These are phyloP conservation scores for Sporothrix pallida DNA, from an alignment of 2,329 filamentous ascomycete species.

Conservation along the genomic window DNA sequence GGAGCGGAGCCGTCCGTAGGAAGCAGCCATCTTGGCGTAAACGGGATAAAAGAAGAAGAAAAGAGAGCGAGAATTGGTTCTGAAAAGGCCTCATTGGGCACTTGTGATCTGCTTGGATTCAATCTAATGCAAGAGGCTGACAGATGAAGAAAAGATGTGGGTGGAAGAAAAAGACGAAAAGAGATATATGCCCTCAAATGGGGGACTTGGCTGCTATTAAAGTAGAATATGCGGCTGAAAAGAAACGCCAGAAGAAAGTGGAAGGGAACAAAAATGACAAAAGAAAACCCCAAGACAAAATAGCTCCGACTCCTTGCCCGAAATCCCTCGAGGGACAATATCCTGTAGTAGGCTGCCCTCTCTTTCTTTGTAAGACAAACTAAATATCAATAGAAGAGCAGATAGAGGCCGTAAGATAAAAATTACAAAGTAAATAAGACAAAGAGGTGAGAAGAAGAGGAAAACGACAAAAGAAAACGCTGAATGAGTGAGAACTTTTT, in stretches of 20 bases:
- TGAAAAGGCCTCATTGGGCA: not conserved
- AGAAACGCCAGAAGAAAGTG: conserved; percentile 1
- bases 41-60: not conserved
- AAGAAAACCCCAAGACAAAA: not conserved
- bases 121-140: conserved; percentile 5
- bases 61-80: not conserved
- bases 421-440: conserved; percentile 15
- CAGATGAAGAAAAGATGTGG: not conserved
- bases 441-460: not conserved
- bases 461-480: not conserved
- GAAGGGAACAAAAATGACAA: not conserved
- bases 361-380: not conserved
- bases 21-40: not conserved
- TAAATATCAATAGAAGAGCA: not conserved
- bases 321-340: not conserved
- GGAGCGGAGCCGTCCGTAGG: not conserved
- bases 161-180: not conserved
- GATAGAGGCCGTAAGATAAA: not conserved
- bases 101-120: not conserved
- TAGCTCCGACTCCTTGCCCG: conserved; percentile 19
- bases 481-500: not conserved
- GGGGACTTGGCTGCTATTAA: not conserved
- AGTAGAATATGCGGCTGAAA: not conserved
- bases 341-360: not conserved
- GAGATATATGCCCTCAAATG: not conserved